phyloP scores from a whole-genome alignment of 2,329 filamentous ascomycete genomes.

The Fulvia fulva region DNA sequence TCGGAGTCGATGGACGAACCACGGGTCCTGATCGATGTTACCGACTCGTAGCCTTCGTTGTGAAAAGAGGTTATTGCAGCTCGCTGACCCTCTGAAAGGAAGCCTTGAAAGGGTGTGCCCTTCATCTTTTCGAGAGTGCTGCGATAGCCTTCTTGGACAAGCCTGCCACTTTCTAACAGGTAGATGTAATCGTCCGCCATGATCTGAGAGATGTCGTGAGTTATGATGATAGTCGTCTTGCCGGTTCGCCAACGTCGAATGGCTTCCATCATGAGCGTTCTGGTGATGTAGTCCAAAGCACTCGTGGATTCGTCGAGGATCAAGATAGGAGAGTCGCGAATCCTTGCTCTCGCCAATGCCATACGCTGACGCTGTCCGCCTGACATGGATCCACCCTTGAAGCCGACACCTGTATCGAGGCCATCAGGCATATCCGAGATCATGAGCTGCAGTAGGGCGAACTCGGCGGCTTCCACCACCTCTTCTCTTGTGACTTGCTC shows the following conservation, averaged over 20 bases:
- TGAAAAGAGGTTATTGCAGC: constrained; percentile 19
- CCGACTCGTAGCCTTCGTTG: constrained; percentile 10
- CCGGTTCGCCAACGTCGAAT: constrained; percentile 72
- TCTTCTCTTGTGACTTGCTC: constrained; percentile 50
- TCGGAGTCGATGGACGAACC: constrained; percentile 17
- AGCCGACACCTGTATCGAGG: constrained; percentile 66
- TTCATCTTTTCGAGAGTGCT: constrained; percentile 47
- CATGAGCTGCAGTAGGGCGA: constrained; percentile 66
- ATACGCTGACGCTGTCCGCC: constrained; percentile 82
- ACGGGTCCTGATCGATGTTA: background rate
- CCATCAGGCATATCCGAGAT: constrained; percentile 65
- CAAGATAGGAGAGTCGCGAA: constrained; percentile 74
- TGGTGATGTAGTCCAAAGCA: constrained; percentile 72
- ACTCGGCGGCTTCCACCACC: constrained; percentile 59
- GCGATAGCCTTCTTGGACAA: constrained; percentile 67
- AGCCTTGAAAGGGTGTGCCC: constrained; percentile 31
- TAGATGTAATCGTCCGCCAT: constrained; percentile 70
- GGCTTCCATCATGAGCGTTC: constrained; percentile 65
- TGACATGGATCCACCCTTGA: constrained; percentile 67
- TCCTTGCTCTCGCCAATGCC: constrained; percentile 70
- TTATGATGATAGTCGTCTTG: constrained; percentile 90
- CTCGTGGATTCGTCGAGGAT: constrained; percentile 88
- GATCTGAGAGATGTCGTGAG: constrained; percentile 81
- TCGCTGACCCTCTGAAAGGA: constrained; percentile 25
- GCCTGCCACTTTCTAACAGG: constrained; percentile 64